Base-by-base conservation (phyloP, 306 rosid genomes). In the Hippophae rhamnoides region DNA sequence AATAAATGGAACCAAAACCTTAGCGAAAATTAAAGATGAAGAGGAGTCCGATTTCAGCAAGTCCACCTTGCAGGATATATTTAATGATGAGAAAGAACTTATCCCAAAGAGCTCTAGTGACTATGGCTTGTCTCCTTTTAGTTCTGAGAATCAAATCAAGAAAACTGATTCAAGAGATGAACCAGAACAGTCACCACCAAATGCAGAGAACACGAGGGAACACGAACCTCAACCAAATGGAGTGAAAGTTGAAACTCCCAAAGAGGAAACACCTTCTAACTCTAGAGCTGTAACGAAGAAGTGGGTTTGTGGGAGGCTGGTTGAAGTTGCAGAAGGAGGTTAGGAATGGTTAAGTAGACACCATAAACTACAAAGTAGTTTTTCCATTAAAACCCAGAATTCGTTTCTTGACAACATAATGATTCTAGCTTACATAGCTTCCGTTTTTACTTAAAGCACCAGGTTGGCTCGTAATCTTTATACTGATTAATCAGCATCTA, bases 291-390 rank as follows among this genome's bases (percentile, higher is more conserved):
- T 69, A 58, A 72, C 80, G 3, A 93, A 79, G 67, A 88, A 65
- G 71, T 93, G 99, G 99, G 78, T 86, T 67, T 76, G 97, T 7
- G 97, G 99, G 72, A 86, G 86, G 77, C 94, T 88, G 2, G 71
- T 93, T 65, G 95, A 83, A 69, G 85, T 86, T 57, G 79, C 60
- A 11, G 81, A 79, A 66, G 84, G 69, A 65, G 55, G 73, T 43
- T 69, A 69, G 69, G 66, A 64, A 52, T 57, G 53, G 69, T 25
- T 38, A 60, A 56, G 64, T 38, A 56, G 54, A 43, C 47, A 66
- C 64, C 52, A 5, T 58, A 31, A 42, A 13, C 14, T 38, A 41
- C 63, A 1, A 3, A 57, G 61, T 42, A 10, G 41, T 27, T 52
- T 9, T 50, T 72, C 46, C 48, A 62, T 47, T 51, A 61, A 54